Evolutionary conservation across 1,284 basidiomycete species (phyloP).

Genomic region (Irpex sp.): DNA sequence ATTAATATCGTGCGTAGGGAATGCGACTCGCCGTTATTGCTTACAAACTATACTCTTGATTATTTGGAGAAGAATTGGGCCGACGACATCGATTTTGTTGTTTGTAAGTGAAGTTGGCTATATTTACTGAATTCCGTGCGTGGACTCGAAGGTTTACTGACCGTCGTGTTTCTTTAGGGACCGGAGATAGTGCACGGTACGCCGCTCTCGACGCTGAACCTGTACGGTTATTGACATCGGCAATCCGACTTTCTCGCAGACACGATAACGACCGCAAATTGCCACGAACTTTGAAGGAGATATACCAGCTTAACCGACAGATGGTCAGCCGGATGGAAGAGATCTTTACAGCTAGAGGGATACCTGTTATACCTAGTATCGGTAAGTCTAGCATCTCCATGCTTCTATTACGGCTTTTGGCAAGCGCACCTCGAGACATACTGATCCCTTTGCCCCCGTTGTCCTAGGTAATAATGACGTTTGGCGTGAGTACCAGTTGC

Average conservation of each 20-base stretch:
- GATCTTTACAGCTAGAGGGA: constrained; percentile 64
- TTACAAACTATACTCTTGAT: constrained; percentile 81
- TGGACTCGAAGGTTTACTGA: constrained; percentile 8
- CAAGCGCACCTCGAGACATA: constrained; percentile 4
- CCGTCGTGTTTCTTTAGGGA: constrained; percentile 52
- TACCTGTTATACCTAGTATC: constrained; percentile 83
- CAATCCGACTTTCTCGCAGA: constrained; percentile 36
- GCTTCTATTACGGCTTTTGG: constrained; percentile 18
- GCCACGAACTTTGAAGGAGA: constrained; percentile 81
- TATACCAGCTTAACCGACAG: constrained; percentile 72
- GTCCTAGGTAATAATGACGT: constrained; percentile 80
- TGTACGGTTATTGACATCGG: not conserved
- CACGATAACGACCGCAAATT: constrained; percentile 85
- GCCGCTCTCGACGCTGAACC: not conserved
- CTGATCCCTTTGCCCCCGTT: constrained; percentile 4
- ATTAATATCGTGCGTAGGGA: constrained; percentile 42
- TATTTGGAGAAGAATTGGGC: constrained; percentile 81
- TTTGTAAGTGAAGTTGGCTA: constrained; percentile 48
- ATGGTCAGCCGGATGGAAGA: constrained; percentile 71
- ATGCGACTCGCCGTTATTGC: constrained; percentile 80
- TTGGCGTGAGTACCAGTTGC: constrained; percentile 59
- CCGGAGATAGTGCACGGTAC: constrained; percentile 87
- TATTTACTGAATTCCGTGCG: not conserved
- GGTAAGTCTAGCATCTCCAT: constrained; percentile 37
- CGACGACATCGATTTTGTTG: constrained; percentile 85